A percentile compares a stretch with the other conserved stretches of the same genome.
Conservation (phyloP, 495 filamentous ascomycete genomes). For the Penicillium angulare region DNA sequence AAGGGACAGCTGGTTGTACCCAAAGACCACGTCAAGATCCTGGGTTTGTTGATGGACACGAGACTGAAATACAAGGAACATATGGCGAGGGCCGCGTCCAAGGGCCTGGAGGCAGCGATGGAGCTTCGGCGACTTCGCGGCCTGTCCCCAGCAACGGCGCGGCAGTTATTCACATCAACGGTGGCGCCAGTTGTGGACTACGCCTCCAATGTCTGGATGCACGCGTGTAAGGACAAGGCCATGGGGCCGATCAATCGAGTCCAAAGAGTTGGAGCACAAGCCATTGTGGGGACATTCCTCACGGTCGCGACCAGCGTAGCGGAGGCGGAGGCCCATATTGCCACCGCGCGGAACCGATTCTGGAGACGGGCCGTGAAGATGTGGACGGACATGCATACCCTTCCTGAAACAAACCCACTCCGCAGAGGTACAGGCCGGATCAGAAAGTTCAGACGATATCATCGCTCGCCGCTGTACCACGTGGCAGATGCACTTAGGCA, state of each 20-base stretch:
- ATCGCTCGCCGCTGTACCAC: conserved; percentile 2
- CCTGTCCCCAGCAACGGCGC: conserved; percentile 26
- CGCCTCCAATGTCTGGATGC: conserved; percentile 32
- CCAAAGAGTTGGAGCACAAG: conserved; percentile 28
- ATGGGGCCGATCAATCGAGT: conserved; percentile 11
- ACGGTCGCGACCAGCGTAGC: conserved; percentile 8
- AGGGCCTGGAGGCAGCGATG: conserved; percentile 30
- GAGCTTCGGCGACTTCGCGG: conserved; percentile 26
- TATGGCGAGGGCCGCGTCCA: conserved; percentile 30
- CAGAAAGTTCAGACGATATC: conserved; percentile 2
- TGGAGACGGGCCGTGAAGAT: conserved; percentile 25
- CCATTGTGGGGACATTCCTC: conserved; percentile 20
- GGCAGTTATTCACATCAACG: conserved; percentile 29
- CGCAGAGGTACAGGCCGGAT: conserved; percentile 1
- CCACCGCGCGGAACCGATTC: conserved; percentile 13
- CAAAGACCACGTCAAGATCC: conserved; percentile 22
- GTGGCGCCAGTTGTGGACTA: conserved; percentile 34
- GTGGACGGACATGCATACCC: conserved; percentile 6
- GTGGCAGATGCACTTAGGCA: background rate
- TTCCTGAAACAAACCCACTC: background rate
- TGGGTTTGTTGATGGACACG: conserved; percentile 21
- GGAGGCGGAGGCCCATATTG: conserved; percentile 14
- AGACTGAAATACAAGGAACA: conserved; percentile 26
- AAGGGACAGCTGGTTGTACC: conserved; percentile 24
- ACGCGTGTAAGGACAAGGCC: conserved; percentile 3